Conservation (phyloP, 23 red algal genomes). For the Gracilariopsis chorda region DNA sequence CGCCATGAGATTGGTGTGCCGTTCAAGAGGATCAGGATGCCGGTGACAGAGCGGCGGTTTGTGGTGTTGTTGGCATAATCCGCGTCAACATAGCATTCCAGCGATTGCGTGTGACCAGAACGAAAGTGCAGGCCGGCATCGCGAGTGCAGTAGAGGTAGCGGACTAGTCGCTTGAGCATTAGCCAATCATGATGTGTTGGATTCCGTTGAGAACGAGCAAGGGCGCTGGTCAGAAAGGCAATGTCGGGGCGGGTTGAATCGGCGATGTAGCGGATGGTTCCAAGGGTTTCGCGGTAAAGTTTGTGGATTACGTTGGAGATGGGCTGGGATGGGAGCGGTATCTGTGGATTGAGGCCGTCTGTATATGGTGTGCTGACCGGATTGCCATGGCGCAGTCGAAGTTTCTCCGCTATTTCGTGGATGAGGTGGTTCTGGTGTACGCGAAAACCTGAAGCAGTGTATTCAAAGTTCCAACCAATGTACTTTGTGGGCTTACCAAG, state of each 20-base stretch:
- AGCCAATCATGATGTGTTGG: not conserved
- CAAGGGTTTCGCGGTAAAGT: not conserved
- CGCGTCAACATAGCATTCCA: not conserved
- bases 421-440: not conserved
- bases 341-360: not conserved
- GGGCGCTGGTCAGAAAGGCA: not conserved
- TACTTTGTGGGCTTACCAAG: slow-evolving; percentile 10
- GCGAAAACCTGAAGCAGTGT: not conserved
- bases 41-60: not conserved
- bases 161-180: not conserved
- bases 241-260: not conserved
- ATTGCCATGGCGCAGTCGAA: not conserved
- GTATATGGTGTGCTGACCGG: not conserved
- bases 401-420: not conserved
- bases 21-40: not conserved
- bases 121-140: not conserved
- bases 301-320: not conserved
- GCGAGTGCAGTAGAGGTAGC: not conserved
- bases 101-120: not conserved
- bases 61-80: not conserved
- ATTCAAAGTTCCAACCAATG: slow-evolving; percentile 19
- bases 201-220: not conserved
- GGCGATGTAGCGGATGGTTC: not conserved
- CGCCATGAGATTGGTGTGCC: not conserved
- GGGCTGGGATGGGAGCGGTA: not conserved